These are phyloP conservation scores for Protea cynaroides DNA, from an alignment of 164 flowering plant genomes.

Conservation along the genomic window DNA sequence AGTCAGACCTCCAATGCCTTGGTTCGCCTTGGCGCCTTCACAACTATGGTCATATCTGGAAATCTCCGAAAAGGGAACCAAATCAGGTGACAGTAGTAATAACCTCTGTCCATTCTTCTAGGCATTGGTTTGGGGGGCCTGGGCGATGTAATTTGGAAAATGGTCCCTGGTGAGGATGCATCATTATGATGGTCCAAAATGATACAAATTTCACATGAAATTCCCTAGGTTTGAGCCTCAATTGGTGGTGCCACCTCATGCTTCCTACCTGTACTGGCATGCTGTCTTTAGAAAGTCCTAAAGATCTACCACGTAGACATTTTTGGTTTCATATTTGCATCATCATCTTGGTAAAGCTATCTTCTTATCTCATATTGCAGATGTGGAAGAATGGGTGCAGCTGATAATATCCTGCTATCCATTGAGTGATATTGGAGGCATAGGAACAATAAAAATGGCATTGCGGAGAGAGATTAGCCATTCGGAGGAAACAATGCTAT, in stretches of 20 bases:
- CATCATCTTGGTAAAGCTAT: background rate
- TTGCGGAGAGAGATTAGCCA: slow-evolving; percentile 34
- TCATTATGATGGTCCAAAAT: no score
- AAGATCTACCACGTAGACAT: background rate
- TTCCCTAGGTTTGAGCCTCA: no score
- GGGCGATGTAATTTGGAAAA: background rate
- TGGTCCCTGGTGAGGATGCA: background rate
- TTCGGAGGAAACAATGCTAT: slow-evolving; percentile 47
- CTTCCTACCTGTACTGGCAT: background rate
- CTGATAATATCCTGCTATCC: slow-evolving; percentile 81
- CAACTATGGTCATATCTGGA: no score
- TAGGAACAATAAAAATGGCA: slow-evolving; percentile 31
- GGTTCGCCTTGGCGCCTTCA: no score
- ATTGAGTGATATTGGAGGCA: slow-evolving; percentile 30
- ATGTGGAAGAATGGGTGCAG: slow-evolving; percentile 72
- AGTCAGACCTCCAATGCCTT: no score
- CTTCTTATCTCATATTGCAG: slow-evolving; percentile 32
- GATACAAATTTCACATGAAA: no score
- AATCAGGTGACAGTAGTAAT: background rate
- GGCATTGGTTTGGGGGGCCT: no score
- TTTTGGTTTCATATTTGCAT: background rate
- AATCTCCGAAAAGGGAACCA: background rate
- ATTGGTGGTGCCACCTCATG: background rate
- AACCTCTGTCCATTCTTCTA: background rate
- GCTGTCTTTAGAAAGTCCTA: background rate